Conservation (phyloP, 108 stramenopile species). For the Cyclotella sp. region DNA sequence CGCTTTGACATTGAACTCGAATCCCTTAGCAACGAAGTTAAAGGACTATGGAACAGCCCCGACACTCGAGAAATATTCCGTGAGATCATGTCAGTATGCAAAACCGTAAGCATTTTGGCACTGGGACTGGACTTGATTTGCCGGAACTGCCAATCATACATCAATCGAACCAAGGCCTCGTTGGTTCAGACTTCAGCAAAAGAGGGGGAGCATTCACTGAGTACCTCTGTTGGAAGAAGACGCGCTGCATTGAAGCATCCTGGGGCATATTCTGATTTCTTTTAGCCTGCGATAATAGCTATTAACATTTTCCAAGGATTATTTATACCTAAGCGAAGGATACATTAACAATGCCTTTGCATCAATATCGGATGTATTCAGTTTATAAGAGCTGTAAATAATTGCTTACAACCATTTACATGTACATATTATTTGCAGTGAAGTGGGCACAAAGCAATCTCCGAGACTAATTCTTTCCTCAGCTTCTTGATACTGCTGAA, state of each 20-base stretch:
- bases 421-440: too few species aligned
- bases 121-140: conserved; percentile 81
- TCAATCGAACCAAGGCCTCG: conserved; percentile 54
- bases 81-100: conserved; percentile 68
- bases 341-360: too few species aligned
- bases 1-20: conserved; percentile 87
- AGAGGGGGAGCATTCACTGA: conserved; percentile 14
- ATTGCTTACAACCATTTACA: too few species aligned
- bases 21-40: conserved; percentile 68
- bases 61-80: conserved; percentile 74
- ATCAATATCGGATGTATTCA: too few species aligned
- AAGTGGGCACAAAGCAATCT: too few species aligned
- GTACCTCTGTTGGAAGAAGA: conserved; percentile 32
- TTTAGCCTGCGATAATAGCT: background rate
- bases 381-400: too few species aligned
- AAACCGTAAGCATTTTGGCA: conserved; percentile 73
- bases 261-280: conserved; percentile 54
- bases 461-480: too few species aligned
- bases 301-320: too few species aligned
- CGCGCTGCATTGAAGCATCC: conserved; percentile 49
- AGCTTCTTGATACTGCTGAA: too few species aligned
- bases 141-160: conserved; percentile 70
- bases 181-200: conserved; percentile 23
- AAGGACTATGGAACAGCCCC: conserved; percentile 78
- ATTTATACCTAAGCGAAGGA: too few species aligned